Evolutionary conservation across 75 land plant species (phyloP).

Genomic region (Pinus taeda): DNA sequence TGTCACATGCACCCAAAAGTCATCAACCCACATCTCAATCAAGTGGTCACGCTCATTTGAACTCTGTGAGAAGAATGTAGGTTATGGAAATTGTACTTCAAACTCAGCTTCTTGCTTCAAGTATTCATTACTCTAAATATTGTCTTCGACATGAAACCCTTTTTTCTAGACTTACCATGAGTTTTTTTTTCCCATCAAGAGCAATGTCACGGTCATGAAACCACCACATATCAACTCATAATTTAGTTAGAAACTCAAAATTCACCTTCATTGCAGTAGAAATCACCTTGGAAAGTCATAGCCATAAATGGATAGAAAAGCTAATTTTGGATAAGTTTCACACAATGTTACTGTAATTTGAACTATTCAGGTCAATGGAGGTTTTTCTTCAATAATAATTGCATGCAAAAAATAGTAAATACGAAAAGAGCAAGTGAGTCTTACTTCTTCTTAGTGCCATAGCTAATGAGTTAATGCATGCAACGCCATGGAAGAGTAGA

Average conservation of each 20-base stretch:
- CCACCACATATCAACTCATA: slow-evolving; percentile 91
- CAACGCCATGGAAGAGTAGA: no score
- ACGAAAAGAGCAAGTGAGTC: slow-evolving; percentile 5
- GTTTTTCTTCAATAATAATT: no score
- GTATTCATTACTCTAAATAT: neutral
- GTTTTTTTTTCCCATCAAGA: slow-evolving; percentile 81
- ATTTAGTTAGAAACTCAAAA: slow-evolving; percentile 88
- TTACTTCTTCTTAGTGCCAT: slow-evolving; percentile 93
- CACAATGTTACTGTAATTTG: no score
- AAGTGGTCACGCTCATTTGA: no score
- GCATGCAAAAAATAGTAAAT: neutral
- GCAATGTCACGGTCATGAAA: slow-evolving; percentile 99
- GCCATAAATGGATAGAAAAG: no score
- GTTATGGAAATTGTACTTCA: neutral
- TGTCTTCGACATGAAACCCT: neutral
- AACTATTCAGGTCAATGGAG: neutral
- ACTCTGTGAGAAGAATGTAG: no score
- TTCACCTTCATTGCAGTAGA: slow-evolving; percentile 81
- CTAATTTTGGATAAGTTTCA: no score
- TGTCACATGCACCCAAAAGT: no score
- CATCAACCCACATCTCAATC: no score
- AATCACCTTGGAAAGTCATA: neutral
- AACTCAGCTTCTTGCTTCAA: neutral
- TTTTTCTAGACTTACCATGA: slow-evolving; percentile 43
- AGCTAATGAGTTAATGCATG: slow-evolving; percentile 77